phyloP scores from a whole-genome alignment of 805 yeast genomes.

The Ogataea henricii region DNA sequence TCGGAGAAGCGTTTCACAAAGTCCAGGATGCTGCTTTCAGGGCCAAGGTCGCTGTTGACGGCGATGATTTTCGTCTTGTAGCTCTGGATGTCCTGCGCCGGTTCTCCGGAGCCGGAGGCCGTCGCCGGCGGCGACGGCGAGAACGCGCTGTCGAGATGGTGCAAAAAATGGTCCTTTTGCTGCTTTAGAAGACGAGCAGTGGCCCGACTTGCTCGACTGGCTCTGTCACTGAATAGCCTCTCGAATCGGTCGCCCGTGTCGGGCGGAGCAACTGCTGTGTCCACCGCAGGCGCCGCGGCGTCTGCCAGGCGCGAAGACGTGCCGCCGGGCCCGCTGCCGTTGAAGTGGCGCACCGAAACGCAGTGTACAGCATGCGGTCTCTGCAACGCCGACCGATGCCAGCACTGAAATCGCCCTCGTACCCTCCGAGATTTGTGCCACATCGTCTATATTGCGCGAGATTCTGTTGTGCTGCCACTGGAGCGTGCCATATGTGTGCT shows the following conservation, averaged over 20 bases:
- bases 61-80: constrained; percentile 1
- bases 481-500: constrained; percentile 1
- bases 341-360: neutral
- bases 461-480: neutral
- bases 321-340: constrained; percentile 1
- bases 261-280: neutral
- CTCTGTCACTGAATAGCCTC: neutral
- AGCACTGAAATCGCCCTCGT: constrained; percentile 7
- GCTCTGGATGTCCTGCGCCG: neutral
- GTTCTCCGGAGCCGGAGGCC: too few relatives aligned
- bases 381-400: neutral
- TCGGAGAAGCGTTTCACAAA: constrained; percentile 1
- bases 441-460: constrained; percentile 2
- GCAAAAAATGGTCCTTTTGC: neutral
- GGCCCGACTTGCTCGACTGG: constrained; percentile 4
- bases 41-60: neutral
- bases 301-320: neutral
- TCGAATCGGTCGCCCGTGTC: neutral
- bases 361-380: neutral
- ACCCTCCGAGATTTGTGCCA: constrained; percentile 5
- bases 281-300: neutral
- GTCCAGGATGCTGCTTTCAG: constrained; percentile 4
- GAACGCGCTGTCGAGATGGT: neutral
- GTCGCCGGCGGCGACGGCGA: neutral
- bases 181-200: constrained; percentile 1